phyloP scores from a whole-genome alignment of 2,329 filamentous ascomycete genomes.

The Claviceps digitariae region DNA sequence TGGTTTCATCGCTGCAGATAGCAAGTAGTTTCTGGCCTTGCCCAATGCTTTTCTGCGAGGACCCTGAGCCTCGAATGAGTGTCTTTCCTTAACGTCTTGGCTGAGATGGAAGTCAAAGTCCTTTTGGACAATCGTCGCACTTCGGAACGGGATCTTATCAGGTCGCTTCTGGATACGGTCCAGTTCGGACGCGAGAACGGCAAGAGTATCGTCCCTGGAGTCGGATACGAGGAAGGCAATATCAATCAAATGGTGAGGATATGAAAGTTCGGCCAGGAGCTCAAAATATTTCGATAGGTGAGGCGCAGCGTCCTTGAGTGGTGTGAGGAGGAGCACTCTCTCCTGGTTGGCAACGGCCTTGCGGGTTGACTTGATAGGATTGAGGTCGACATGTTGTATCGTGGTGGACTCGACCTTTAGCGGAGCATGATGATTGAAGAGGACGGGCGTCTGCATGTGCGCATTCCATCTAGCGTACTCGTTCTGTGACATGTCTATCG shows the following conservation, averaged over 20 bases:
- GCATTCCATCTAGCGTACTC: conserved; percentile 82
- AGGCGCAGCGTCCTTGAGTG: conserved; percentile 73
- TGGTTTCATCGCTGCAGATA: conserved; percentile 70
- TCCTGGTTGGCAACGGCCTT: conserved; percentile 72
- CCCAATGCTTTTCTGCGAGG: conserved; percentile 85
- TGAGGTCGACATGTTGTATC: conserved; percentile 73
- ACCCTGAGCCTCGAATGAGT: conserved; percentile 76
- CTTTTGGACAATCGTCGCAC: conserved; percentile 76
- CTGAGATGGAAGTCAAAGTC: conserved; percentile 68
- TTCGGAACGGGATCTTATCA: conserved; percentile 73
- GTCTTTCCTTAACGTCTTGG: conserved; percentile 70
- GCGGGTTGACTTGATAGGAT: conserved; percentile 66
- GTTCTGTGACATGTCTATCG: conserved; percentile 87
- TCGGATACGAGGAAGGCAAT: conserved; percentile 90
- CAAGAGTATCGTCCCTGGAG: conserved; percentile 79
- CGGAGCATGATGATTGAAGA: conserved; percentile 90
- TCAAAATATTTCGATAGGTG: conserved; percentile 88
- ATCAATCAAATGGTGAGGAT: conserved; percentile 91
- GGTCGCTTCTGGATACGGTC: conserved; percentile 73
- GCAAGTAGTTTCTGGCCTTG: conserved; percentile 79
- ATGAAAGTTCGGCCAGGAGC: conserved; percentile 75
- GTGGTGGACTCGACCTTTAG: conserved; percentile 69
- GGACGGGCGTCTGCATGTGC: conserved; percentile 80
- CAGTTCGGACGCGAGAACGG: conserved; percentile 72
- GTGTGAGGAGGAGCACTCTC: conserved; percentile 81